Percentiles rank a stretch among this genome's conserved stretches.
Conservation (phyloP, 805 yeast genomes). For the Lipomyces chichibuensis region DNA sequence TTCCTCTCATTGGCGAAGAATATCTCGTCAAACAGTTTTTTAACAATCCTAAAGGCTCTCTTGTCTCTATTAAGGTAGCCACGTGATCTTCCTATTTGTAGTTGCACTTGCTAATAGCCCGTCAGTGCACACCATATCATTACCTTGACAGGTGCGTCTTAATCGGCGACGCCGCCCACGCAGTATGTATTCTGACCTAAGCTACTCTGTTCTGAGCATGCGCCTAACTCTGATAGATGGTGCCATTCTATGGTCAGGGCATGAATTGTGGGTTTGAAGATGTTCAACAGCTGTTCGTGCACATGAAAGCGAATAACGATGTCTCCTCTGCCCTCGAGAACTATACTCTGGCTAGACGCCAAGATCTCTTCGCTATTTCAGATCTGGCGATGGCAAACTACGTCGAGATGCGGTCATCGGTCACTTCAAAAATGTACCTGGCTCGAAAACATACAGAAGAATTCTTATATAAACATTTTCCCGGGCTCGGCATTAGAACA, state of each 20-base stretch:
- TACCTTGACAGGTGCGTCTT: slow-evolving; percentile 63
- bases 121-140: slow-evolving; percentile 65
- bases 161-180: slow-evolving; percentile 92
- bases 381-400: slow-evolving; percentile 80
- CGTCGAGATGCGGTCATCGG: slow-evolving; percentile 84
- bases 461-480: slow-evolving; percentile 74
- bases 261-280: slow-evolving; percentile 97
- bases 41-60: slow-evolving; percentile 72
- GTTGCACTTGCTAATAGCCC: neutral
- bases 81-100: neutral
- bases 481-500: slow-evolving; percentile 45
- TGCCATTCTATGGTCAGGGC: slow-evolving; percentile 97
- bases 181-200: slow-evolving; percentile 41
- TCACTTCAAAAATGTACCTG: slow-evolving; percentile 61
- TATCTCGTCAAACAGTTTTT: slow-evolving; percentile 55
- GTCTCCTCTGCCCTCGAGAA: slow-evolving; percentile 52
- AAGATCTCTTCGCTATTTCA: slow-evolving; percentile 74
- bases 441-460: slow-evolving; percentile 71
- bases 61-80: slow-evolving; percentile 60
- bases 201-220: neutral
- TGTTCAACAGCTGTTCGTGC: slow-evolving; percentile 62
- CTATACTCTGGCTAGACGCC: slow-evolving; percentile 60
- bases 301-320: slow-evolving; percentile 44
- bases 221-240: slow-evolving; percentile 55
- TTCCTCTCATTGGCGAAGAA: slow-evolving; percentile 63